phyloP scores from a whole-genome alignment of 2,329 filamentous ascomycete genomes.

The Cordyceps pruinosa region DNA sequence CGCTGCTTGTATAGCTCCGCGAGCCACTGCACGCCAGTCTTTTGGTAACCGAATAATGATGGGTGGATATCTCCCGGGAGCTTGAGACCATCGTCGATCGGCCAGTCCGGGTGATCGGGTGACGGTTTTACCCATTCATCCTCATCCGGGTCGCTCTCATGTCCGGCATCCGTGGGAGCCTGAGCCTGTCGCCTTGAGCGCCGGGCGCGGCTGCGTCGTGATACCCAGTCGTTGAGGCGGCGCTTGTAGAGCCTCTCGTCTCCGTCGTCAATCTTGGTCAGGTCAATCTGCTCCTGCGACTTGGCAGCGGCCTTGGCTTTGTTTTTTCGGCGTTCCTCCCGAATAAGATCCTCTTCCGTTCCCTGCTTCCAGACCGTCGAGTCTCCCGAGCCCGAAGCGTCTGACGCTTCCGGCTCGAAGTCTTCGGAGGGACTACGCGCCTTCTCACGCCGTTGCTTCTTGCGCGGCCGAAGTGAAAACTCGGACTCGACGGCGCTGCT shows the following conservation, averaged over 20 bases:
- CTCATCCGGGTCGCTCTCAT: slow-evolving; percentile 37
- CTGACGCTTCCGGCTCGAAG: slow-evolving; percentile 31
- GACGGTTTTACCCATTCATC: slow-evolving; percentile 80
- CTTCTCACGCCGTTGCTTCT: slow-evolving; percentile 40
- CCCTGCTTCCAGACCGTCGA: slow-evolving; percentile 31
- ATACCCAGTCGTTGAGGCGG: slow-evolving; percentile 69
- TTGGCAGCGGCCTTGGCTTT: slow-evolving; percentile 30
- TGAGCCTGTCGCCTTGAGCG: slow-evolving; percentile 33
- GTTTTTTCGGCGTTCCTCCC: slow-evolving; percentile 35
- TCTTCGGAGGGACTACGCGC: slow-evolving; percentile 38
- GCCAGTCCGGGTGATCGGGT: slow-evolving; percentile 70
- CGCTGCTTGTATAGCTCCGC: slow-evolving; percentile 84
- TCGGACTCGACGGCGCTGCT: slow-evolving; percentile 37
- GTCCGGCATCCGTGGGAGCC: slow-evolving; percentile 27
- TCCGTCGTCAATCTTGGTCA: slow-evolving; percentile 73
- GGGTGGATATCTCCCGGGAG: slow-evolving; percentile 91
- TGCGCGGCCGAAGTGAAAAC: slow-evolving; percentile 52
- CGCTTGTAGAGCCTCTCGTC: slow-evolving; percentile 74
- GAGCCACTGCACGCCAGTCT: slow-evolving; percentile 93
- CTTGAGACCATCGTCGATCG: slow-evolving; percentile 66
- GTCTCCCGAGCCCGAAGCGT: slow-evolving; percentile 28
- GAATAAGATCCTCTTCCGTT: slow-evolving; percentile 32
- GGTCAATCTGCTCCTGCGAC: slow-evolving; percentile 38
- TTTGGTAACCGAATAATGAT: slow-evolving; percentile 92
- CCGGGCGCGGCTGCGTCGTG: slow-evolving; percentile 37